Percentiles rank a stretch among this genome's conserved stretches.
Evolutionary conservation across 306 rosid species (phyloP).

Genomic region (Trifolium dubium): DNA sequence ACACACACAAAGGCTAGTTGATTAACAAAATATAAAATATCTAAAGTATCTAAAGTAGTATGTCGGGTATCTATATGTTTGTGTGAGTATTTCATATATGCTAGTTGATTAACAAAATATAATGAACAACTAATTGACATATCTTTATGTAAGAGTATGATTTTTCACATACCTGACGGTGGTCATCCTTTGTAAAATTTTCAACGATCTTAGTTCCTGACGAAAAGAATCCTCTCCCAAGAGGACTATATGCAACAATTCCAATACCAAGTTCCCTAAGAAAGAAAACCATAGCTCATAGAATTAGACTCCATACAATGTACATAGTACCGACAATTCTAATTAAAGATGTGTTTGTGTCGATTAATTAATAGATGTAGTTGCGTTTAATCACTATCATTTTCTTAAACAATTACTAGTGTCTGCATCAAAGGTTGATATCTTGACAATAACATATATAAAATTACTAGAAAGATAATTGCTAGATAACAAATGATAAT

Average conservation of each 20-base stretch:
- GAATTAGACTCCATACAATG: background rate
- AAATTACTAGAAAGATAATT: background rate
- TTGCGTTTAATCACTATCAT: background rate
- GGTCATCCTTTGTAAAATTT: constrained; percentile 40
- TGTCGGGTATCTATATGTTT: background rate
- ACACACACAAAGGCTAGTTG: no score
- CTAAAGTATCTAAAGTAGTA: no score
- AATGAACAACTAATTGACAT: background rate
- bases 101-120: background rate
- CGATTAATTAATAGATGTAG: background rate
- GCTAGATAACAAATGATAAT: background rate
- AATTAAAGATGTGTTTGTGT: background rate
- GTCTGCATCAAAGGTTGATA: background rate
- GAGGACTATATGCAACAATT: constrained; percentile 73
- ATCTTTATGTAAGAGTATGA: background rate
- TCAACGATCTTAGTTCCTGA: constrained; percentile 52
- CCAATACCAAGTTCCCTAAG: constrained; percentile 68
- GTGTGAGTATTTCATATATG: background rate
- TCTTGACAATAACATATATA: background rate
- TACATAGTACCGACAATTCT: background rate
- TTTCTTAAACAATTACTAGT: background rate
- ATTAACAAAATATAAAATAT: no score
- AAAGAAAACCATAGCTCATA: constrained; percentile 3
- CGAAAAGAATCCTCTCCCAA: constrained; percentile 71
- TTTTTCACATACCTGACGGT: constrained; percentile 52